Percentiles rank a stretch among this genome's conserved stretches.
phyloP scores from a whole-genome alignment of 345 rosid genomes.

The Geranium rotundifolium region DNA sequence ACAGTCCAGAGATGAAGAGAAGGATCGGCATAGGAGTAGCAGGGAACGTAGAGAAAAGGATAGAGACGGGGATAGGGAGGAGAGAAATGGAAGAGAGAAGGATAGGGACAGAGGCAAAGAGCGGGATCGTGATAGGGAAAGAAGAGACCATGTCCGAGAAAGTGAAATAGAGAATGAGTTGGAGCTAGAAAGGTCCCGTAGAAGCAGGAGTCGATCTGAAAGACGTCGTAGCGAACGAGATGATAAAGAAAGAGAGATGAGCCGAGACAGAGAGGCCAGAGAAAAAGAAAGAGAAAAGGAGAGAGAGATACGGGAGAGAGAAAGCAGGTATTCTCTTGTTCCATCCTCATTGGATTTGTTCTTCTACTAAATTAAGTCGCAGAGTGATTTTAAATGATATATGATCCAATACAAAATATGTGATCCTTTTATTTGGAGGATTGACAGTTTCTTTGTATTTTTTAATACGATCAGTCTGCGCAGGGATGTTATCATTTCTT shows the following conservation, averaged over 20 bases:
- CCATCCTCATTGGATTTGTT: neutral
- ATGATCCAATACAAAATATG: neutral
- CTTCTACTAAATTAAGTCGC: neutral
- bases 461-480: neutral
- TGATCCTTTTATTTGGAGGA: neutral
- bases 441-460: neutral
- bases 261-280: constrained; percentile 46
- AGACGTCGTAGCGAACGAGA: constrained; percentile 36
- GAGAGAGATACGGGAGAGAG: constrained; percentile 53
- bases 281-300: constrained; percentile 48
- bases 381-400: neutral
- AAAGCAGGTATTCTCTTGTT: constrained; percentile 46
- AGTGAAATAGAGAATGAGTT: constrained; percentile 28
- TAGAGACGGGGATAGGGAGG: constrained; percentile 39
- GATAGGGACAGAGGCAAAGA: constrained; percentile 25
- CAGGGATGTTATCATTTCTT: neutral
- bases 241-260: constrained; percentile 33
- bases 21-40: constrained; percentile 47
- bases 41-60: constrained; percentile 48
- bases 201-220: constrained; percentile 54
- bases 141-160: constrained; percentile 24
- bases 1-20: constrained; percentile 66
- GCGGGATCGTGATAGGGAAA: constrained; percentile 24
- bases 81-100: constrained; percentile 25
- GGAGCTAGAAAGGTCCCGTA: constrained; percentile 34